Evolutionary conservation across 805 yeast genomes (phyloP), one percentile per base, ranked within the genome.

Genomic region (Metschnikowia dekortorum): DNA sequence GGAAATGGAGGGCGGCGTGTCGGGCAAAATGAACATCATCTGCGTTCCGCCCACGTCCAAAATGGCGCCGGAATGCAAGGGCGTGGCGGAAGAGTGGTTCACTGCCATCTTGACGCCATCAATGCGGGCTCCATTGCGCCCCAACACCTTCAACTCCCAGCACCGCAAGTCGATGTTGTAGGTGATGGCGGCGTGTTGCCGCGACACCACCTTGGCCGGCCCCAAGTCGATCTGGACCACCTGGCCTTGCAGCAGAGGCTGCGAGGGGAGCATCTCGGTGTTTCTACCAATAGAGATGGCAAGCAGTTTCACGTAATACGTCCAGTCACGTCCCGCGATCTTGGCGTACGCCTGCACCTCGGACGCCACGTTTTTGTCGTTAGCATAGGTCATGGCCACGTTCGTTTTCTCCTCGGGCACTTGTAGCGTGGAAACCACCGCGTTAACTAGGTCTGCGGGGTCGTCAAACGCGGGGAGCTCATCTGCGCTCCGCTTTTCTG

Each of bases 331-430:
- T 40, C 99, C 99, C 0, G 97, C 91, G 44, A 94, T 85, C 67
- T 94, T 94, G 34, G 97, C 99, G 67, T 92, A 94, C 0, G 99
- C 99, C 70, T 91, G 96, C n/a, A 94, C 91, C 65, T 91, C 96
- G 46, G 81, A 76, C 54, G 81, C 82, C 52, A 69, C 61, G 56
- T 81, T 86, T 53, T 82, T 81, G 46, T 84, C 89, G 66, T 94
- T 94, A 49, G 92, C 82, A 64, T 80, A 88, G 28, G 72, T 78
- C 43, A 71, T 72, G 10, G 96, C 81, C 6, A 91, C 98, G 54
- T 81, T 80, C 1, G 96, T 89, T 46, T 63, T 67, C 39, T 87
- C 87, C 28, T 83, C 83, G 0, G 98, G 97, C 10, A 77, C 72
- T 10, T 80, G 76, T 49, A 94, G 74, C 9, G 81, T 76, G 26